A percentile compares a stretch with the other conserved stretches of the same genome.
These are phyloP conservation scores for Penicillium dipodomyicola DNA, from an alignment of 495 filamentous ascomycete genomes.

Conservation along the genomic window DNA sequence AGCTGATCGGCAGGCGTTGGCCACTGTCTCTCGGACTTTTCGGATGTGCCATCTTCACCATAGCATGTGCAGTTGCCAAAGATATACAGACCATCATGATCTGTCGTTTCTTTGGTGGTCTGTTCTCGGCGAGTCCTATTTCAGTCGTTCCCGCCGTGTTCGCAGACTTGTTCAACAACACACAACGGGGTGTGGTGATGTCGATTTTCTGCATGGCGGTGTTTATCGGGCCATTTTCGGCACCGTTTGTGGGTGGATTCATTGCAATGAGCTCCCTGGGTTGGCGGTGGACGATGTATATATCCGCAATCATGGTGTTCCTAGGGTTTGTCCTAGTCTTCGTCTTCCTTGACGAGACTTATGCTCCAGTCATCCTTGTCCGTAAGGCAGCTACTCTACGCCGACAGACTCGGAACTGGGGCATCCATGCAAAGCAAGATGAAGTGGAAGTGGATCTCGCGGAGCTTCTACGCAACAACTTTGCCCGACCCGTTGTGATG, in stretches of 20 bases:
- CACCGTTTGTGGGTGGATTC: constrained; percentile 47
- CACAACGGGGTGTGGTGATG: constrained; percentile 44
- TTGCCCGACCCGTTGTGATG: constrained; percentile 43
- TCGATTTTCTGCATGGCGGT: constrained; percentile 48
- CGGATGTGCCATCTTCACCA: constrained; percentile 49
- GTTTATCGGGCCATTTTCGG: constrained; percentile 43
- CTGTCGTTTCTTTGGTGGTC: constrained; percentile 46
- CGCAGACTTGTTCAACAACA: constrained; percentile 49
- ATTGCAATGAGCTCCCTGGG: constrained; percentile 34
- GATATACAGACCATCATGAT: constrained; percentile 55
- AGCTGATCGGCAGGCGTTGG: constrained; percentile 61
- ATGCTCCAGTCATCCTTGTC: constrained; percentile 37
- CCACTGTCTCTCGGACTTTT: constrained; percentile 51
- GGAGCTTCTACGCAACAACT: constrained; percentile 39
- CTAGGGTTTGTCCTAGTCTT: constrained; percentile 23
- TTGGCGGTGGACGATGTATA: constrained; percentile 48
- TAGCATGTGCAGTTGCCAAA: constrained; percentile 53
- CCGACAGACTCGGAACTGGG: constrained; percentile 43
- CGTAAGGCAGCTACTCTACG: constrained; percentile 41
- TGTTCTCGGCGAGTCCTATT: constrained; percentile 49
- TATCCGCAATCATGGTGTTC: constrained; percentile 40
- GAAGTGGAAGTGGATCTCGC: constrained; percentile 39
- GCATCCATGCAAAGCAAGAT: constrained; percentile 47
- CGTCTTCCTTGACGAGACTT: constrained; percentile 36
- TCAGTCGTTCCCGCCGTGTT: constrained; percentile 49